Conservation (phyloP, 2,329 filamentous ascomycete genomes). For the Metarhizium robertsii region DNA sequence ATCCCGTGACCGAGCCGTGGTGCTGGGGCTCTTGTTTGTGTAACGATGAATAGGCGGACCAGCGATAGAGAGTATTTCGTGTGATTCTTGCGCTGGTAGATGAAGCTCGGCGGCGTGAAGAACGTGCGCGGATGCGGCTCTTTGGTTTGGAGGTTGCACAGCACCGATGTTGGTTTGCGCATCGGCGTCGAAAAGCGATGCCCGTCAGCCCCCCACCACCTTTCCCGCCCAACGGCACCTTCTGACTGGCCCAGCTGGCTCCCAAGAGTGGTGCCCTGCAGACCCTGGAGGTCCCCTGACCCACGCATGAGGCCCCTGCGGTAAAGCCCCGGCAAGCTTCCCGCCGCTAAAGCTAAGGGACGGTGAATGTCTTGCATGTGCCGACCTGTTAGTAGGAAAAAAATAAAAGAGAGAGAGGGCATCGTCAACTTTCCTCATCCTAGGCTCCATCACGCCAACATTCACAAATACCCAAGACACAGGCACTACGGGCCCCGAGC, state of each 20-base stretch:
- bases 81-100: not conserved
- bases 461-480: not conserved
- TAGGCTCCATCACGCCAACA: not conserved
- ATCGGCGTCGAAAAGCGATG: not conserved
- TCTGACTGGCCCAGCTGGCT: not conserved
- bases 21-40: not conserved
- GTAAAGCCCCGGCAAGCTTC: not conserved
- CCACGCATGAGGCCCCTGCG: conserved; percentile 1
- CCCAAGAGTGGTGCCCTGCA: not conserved
- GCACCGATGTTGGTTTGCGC: not conserved
- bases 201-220: no score
- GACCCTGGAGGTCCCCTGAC: conserved; percentile 1
- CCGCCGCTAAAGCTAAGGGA: not conserved
- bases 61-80: not conserved
- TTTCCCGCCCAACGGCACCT: not conserved
- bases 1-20: not conserved
- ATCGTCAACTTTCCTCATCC: no score
- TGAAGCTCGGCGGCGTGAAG: not conserved
- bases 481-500: no score
- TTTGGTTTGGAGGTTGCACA: not conserved
- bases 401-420: no score
- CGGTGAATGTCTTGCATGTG: not conserved
- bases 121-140: not conserved
- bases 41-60: not conserved
- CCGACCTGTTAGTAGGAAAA: not conserved